Base-by-base conservation (phyloP, 2,329 filamentous ascomycete species). In the Reticulascus tulasneorum region DNA sequence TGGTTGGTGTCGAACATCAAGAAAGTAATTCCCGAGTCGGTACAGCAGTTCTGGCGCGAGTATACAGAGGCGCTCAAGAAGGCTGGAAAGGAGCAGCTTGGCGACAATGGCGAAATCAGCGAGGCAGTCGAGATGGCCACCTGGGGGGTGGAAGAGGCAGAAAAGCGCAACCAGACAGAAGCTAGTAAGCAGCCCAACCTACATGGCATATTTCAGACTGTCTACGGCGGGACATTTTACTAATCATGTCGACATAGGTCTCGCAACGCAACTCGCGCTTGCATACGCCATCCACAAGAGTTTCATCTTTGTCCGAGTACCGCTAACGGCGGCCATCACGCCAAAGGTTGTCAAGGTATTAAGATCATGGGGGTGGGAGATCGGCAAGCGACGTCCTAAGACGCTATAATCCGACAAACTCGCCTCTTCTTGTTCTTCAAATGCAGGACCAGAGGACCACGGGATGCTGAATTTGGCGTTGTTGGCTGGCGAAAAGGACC, bases 211-310 rank as follows among this genome's bases (percentile, higher is more conserved):
- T 16, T 37, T 12, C 23, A 32, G 37, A 32, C 37, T 15, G n/a
- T 16, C n/a, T n/a, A 20, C 11, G 18, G 32, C 30, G 13, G 29
- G 12, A 35, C 16, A 22, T 21, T 40, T 52, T 32, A 53, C 47
- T 24, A 36, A 40, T 27, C 17, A 22, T 37, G 35, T 40, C 13
- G 15, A 23, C 23, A 24, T 45, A 82, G 78, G 78, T 49, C 60
- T 83, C 22, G 77, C 72, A 33, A 97, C 93, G 8, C 89, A 96
- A 57, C 69, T 98, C 20, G 89, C 87, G 12, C 75, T 98, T 31
- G 93, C 93, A 10, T 98, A 98, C 56, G 91, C 91, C 19, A 87
- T 98, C 40, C 93, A 98, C 72, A 98, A 98, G 67, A 94, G 86
- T 50, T 88, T 97, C 61, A 96, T 98, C 53, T 95, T 98, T 62